Base-by-base conservation (phyloP, 768 basidiomycete species). In the Mycena amicta region DNA sequence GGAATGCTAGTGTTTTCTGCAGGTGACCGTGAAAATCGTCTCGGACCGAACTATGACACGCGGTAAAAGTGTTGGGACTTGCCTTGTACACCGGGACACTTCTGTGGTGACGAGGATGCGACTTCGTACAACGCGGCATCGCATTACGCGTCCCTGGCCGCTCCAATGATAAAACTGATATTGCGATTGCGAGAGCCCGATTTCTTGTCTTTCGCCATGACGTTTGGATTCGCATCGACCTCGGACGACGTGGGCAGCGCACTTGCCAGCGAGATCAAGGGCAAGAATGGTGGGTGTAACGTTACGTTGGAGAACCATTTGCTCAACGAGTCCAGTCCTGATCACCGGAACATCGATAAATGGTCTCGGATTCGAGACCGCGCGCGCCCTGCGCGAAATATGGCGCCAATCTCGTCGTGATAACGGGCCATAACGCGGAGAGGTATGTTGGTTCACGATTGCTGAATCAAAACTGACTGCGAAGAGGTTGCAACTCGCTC, bases 251-350 rank as follows among this genome's bases (percentile, higher is more conserved):
- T 55, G 0, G 57, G 50, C 4, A 25, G 33, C 16, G 51, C 50
- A 8, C 52, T 58, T 43, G 51, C 57, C 15, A 26, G 49, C 16
- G 54, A 63, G 37, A 59, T 63, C 49, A 47, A 56, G 20, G 61
- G 57, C 6, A 59, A 59, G 28, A 59, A 59, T 53, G 61, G 61
- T 62, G 26, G 3, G 30, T 43, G 13, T 20, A 4, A 15, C 39
- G 33, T 26, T 13, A 11, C 12, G 20, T 28, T 26, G 6, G 20
- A 22, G 41, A 20, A 12, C 6, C 41, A 43, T 22, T 43, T 22
- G 18, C 33, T 43, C 11, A 43, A 8, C 41, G 41, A 43, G 13
- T 43, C 20, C 41, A 43, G 41, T 43, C 6, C 41, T 43, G 41
- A 22, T 43, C 11, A 43, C 41, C 12, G 41, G 41, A 22, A 13